Base-by-base conservation (phyloP, 2,329 filamentous ascomycete species). In the Arachnomyces sp. region DNA sequence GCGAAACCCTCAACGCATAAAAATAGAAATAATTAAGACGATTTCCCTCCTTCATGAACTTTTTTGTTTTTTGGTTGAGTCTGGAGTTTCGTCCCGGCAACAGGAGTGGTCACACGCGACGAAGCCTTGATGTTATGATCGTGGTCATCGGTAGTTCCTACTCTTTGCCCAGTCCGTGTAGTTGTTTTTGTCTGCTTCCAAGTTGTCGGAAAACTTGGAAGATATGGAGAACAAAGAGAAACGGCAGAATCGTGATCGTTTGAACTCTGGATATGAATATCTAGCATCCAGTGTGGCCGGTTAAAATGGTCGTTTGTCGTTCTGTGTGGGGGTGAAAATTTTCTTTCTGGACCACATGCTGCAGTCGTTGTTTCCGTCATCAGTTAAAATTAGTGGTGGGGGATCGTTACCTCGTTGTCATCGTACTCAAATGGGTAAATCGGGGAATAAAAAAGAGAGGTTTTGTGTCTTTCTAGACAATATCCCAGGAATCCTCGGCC, bases 401-500 rank as follows among this genome's bases (percentile, higher is more conserved):
- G 53, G 50, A 52, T 51, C 54, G 49, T 58, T 48, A 58, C 52
- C 51, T 58, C 54, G 45, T 52, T 38, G 47, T 43, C 31, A 37
- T 45, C 34, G 9, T 30, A n/a, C 5, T 16, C 31, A 16, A 32
- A 32, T 4, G n/a, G n/a, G 7, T 16, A 14, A 7, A 16, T 32
- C 31, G 15, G 15, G 31, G 31, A 12, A 14, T 32, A 12, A 42
- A 17, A 51, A 18, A n/a, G 37, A 37, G 34, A 39, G 43, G 36
- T 50, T 48, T 28, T 39, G 18, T 25, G 35, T 37, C 17, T n/a
- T 14, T 40, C 74, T 80, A 98, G 56, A 95, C 77, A 53, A 98
- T 85, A 59, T 86, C 81, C 92, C 92, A 98, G 28, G 84, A 83
- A 63, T 98, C 92, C 68, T 98, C 92, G 32, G 89, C 90, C 31